These are phyloP conservation scores for Cyberlindnera mycetangii DNA, from an alignment of 805 yeast species.

Conservation along the genomic window DNA sequence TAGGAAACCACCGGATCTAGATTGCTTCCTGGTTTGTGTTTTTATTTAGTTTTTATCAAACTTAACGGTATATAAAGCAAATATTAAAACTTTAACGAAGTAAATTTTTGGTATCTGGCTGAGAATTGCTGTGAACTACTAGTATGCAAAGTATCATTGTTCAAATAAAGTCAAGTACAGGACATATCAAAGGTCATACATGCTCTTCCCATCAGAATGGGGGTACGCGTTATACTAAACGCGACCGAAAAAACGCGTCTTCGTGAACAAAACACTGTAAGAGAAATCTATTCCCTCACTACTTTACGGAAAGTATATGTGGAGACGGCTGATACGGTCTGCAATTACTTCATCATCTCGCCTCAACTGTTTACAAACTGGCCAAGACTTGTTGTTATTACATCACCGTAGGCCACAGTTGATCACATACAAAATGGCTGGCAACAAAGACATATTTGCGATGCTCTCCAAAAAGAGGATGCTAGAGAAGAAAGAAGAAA, in stretches of 20 bases:
- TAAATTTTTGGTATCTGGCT: no score
- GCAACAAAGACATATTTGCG: slow-evolving; percentile 25
- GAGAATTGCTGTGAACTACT: no score
- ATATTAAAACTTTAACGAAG: no score
- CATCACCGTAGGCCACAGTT: slow-evolving; percentile 3
- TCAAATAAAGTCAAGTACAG: no score
- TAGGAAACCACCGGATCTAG: neutral
- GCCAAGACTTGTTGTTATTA: neutral
- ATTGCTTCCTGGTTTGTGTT: no score
- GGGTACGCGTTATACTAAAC: slow-evolving; percentile 1
- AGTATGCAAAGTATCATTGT: no score
- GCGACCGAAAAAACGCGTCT: slow-evolving; percentile 3
- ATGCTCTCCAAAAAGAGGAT: slow-evolving; percentile 22
- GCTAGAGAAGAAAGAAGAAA: neutral
- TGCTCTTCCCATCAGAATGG: neutral
- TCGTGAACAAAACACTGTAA: no score
- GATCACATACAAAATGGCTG: slow-evolving; percentile 15
- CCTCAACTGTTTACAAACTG: neutral
- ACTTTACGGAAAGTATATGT: neutral
- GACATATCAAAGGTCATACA: neutral
- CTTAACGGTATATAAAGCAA: no score
- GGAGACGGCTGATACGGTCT: neutral
- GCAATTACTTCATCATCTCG: neutral
- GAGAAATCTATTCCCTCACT: no score
- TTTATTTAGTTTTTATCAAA: no score